A percentile compares a stretch with the other conserved stretches of the same genome.
Conservation (phyloP, 306 rosid species). For the Cyclanthera cordifolia region DNA sequence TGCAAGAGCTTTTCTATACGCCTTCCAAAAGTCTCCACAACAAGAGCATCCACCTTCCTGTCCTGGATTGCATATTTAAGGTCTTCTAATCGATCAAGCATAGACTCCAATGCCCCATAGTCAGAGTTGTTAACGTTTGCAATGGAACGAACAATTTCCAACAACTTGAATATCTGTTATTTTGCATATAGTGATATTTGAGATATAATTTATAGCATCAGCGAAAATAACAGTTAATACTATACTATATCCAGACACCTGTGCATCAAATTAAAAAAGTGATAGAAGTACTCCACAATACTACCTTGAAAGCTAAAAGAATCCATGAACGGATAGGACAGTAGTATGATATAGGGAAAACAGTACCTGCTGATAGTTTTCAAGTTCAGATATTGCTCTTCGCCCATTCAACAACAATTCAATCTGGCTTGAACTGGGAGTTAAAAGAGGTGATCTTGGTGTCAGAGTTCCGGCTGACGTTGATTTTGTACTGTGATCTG, state of each 20-base stretch:
- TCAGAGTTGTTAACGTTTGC: slow-evolving; percentile 59
- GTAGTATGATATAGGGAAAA: neutral
- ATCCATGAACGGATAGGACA: neutral
- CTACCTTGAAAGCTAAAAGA: neutral
- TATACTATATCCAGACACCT: neutral
- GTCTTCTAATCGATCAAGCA: slow-evolving; percentile 73
- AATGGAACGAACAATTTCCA: slow-evolving; percentile 72
- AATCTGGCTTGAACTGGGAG: slow-evolving; percentile 71
- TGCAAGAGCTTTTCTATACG: slow-evolving; percentile 81
- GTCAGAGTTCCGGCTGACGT: slow-evolving; percentile 76
- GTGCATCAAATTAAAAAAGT: neutral
- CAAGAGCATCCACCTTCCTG: slow-evolving; percentile 84
- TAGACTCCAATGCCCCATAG: slow-evolving; percentile 61
- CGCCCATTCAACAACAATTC: slow-evolving; percentile 62
- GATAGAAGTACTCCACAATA: neutral
- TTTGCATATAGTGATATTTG: slow-evolving; percentile 19
- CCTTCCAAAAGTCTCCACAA: slow-evolving; percentile 94
- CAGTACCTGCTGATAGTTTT: slow-evolving; percentile 69
- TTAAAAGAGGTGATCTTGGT: slow-evolving; percentile 76
- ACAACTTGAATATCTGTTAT: slow-evolving; percentile 63
- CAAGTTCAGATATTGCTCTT: slow-evolving; percentile 57
- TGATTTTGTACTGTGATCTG: slow-evolving; percentile 39
- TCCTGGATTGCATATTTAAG: slow-evolving; percentile 80
- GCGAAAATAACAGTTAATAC: neutral
- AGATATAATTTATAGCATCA: neutral